Conservation (phyloP, 106 monocot species). For the Allium cepa region DNA sequence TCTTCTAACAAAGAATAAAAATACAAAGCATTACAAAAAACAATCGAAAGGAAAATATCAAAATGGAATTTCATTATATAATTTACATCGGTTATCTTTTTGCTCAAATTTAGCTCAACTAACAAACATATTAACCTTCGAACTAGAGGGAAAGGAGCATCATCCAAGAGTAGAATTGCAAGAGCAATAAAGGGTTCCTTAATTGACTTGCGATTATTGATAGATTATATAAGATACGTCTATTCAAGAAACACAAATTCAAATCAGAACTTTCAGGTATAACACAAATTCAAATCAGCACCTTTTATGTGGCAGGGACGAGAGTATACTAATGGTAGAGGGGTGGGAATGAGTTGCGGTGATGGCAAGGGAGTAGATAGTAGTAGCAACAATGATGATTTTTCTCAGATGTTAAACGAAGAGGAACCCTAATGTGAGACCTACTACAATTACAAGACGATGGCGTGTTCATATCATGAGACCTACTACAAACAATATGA, state of each 20-base stretch:
- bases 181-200: conserved; percentile 95
- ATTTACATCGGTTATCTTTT: conserved; percentile 50
- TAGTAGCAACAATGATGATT: too few relatives aligned
- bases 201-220: not conserved
- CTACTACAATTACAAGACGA: too few relatives aligned
- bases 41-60: too few relatives aligned
- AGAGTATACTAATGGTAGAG: too few relatives aligned
- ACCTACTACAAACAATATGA: too few relatives aligned
- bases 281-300: too few relatives aligned
- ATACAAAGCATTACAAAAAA: not conserved
- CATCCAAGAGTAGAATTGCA: conserved; percentile 90
- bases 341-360: too few relatives aligned
- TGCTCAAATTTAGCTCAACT: conserved; percentile 88
- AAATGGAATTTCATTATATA: not conserved
- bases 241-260: not conserved
- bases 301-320: too few relatives aligned
- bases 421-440: too few relatives aligned
- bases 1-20: conserved; percentile 43
- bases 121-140: conserved; percentile 65
- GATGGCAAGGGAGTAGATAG: too few relatives aligned
- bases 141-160: conserved; percentile 65
- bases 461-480: too few relatives aligned
- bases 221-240: not conserved
- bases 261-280: conserved; percentile 66
- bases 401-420: too few relatives aligned